phyloP scores from a whole-genome alignment of 164 flowering plant species.

The Vitis amurensis region DNA sequence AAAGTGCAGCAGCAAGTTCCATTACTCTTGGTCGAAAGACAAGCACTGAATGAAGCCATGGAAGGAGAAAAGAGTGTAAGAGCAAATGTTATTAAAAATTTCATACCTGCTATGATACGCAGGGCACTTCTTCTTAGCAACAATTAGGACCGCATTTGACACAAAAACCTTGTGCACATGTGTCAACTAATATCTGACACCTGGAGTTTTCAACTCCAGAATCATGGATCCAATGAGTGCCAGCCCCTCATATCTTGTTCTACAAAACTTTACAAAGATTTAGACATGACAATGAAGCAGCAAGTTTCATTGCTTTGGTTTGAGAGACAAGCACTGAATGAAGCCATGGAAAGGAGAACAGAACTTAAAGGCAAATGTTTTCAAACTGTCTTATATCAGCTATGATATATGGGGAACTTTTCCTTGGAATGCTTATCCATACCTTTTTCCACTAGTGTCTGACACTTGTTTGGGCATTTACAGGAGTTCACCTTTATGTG shows the following conservation, averaged over 20 bases:
- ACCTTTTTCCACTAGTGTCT: too few relatives aligned
- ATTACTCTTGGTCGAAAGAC: constrained; percentile 79
- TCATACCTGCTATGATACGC: not conserved
- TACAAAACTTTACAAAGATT: constrained; percentile 67
- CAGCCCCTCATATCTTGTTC: constrained; percentile 69
- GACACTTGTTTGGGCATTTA: constrained; percentile 14
- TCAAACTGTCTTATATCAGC: not conserved
- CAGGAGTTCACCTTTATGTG: too few relatives aligned
- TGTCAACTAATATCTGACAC: not conserved
- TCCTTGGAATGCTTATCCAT: too few relatives aligned
- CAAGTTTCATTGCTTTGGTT: constrained; percentile 83
- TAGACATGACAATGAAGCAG: constrained; percentile 79
- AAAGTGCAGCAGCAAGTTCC: constrained; percentile 82
- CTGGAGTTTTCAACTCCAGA: constrained; percentile 79
- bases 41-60: constrained; percentile 84
- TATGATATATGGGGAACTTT: too few relatives aligned
- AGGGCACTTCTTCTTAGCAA: too few relatives aligned
- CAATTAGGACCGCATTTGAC: too few relatives aligned
- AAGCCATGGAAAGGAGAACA: constrained; percentile 83
- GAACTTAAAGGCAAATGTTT: constrained; percentile 43
- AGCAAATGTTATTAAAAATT: not conserved
- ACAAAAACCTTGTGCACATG: too few relatives aligned
- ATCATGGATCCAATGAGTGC: constrained; percentile 75
- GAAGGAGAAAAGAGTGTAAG: constrained; percentile 84
- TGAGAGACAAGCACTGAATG: constrained; percentile 83